Percentiles rank a stretch among this genome's conserved stretches.
phyloP scores from a whole-genome alignment of 2,329 filamentous ascomycete genomes.

The Arthroderma sp. region DNA sequence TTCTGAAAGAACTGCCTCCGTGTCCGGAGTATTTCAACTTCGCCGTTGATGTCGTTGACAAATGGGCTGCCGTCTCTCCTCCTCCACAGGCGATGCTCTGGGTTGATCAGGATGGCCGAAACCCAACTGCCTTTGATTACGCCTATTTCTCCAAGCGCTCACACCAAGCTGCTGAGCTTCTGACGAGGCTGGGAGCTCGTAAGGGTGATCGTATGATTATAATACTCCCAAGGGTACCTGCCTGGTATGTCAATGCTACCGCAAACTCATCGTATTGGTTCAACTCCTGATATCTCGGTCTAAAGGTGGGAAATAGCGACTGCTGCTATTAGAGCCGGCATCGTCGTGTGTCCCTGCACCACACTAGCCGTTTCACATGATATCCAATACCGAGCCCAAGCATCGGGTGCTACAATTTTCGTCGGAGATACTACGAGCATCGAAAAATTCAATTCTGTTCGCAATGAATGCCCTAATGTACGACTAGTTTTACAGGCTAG shows the following conservation, averaged over 20 bases:
- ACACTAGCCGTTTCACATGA: conserved; percentile 27
- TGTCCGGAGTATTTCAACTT: conserved; percentile 26
- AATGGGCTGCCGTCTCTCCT: conserved; percentile 22
- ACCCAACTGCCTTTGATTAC: conserved; percentile 20
- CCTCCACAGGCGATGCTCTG: conserved; percentile 25
- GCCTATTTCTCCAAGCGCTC: conserved; percentile 25
- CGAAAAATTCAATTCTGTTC: conserved; percentile 21
- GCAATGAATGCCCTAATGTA: conserved; percentile 20
- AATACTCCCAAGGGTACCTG: conserved; percentile 24
- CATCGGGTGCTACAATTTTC: conserved; percentile 24
- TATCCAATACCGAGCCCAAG: conserved; percentile 25
- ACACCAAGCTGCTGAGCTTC: conserved; percentile 23
- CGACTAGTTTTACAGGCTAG: conserved; percentile 22
- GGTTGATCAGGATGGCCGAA: conserved; percentile 22
- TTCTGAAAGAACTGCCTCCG: conserved; percentile 2
- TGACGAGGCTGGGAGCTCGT: conserved; percentile 19
- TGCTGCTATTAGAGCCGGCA: conserved; percentile 22
- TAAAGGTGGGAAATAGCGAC: conserved; percentile 29
- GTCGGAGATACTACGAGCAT: conserved; percentile 25
- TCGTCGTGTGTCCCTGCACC: conserved; percentile 28
- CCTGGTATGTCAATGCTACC: conserved; percentile 14
- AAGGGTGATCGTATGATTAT: conserved; percentile 25
- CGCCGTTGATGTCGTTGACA: conserved; percentile 28
- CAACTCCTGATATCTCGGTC: background rate
- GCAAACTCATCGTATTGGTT: background rate